Percentiles rank a stretch among this genome's conserved stretches.
Evolutionary conservation across 805 yeast species (phyloP).

Genomic region (Aciculoconidium aculeatum): DNA sequence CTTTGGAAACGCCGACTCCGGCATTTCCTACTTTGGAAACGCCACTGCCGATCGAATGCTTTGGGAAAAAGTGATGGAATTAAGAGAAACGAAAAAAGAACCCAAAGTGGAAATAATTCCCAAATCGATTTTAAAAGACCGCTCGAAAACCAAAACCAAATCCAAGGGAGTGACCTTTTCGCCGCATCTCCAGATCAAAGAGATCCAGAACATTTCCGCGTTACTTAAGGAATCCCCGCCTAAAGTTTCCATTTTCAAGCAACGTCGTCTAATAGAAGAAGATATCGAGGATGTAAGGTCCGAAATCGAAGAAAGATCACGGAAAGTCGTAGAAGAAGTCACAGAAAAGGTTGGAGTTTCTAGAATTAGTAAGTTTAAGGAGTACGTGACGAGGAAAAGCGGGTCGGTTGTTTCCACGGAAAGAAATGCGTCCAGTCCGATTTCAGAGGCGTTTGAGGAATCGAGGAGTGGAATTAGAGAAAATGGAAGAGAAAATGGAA

Average conservation of each 20-base stretch:
- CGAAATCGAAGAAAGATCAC: conserved; percentile 1
- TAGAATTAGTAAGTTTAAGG: conserved; percentile 1
- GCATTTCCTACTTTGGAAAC: too few species aligned
- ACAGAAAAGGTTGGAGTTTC: neutral
- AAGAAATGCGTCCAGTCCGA: too few species aligned
- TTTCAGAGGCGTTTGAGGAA: too few species aligned
- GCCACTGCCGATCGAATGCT: conserved; percentile 20
- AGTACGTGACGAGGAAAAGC: too few species aligned
- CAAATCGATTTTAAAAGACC: conserved; percentile 2
- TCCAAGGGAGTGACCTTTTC: conserved; percentile 51
- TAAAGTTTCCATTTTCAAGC: conserved; percentile 10
- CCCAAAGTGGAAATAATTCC: conserved; percentile 1
- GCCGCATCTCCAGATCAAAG: conserved; percentile 48
- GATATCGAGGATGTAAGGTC: conserved; percentile 2
- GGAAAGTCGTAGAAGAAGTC: conserved; percentile 1
- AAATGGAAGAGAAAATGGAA: too few species aligned
- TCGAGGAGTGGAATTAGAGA: too few species aligned
- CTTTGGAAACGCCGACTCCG: too few species aligned
- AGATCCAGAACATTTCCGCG: conserved; percentile 52
- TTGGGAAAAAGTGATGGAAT: conserved; percentile 35
- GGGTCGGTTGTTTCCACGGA: too few species aligned
- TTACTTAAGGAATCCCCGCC: conserved; percentile 25
- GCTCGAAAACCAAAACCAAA: neutral
- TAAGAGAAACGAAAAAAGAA: conserved; percentile 13
- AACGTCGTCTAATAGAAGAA: conserved; percentile 4